Evolutionary conservation across 805 yeast genomes (phyloP).

Genomic region (Starmerella etchellsii): DNA sequence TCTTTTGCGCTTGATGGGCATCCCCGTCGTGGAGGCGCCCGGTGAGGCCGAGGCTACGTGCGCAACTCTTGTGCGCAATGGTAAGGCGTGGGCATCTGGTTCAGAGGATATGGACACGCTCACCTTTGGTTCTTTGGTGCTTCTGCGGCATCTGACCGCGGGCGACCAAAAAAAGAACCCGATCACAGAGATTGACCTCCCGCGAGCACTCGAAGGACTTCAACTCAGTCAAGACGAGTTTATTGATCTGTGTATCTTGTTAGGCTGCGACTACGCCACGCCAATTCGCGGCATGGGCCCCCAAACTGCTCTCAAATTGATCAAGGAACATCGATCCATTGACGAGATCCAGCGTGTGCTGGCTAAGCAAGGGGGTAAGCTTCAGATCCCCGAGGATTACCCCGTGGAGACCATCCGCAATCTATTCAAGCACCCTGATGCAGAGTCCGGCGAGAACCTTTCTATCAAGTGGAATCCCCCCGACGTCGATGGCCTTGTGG

Average conservation of each 20-base stretch:
- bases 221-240: slow-evolving; percentile 63
- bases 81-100: slow-evolving; percentile 93
- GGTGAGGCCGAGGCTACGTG: slow-evolving; percentile 99
- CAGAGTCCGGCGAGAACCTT: slow-evolving; percentile 45
- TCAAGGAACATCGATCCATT: slow-evolving; percentile 69
- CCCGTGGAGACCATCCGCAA: slow-evolving; percentile 80
- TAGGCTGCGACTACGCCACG: slow-evolving; percentile 97
- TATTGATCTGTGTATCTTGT: slow-evolving; percentile 78
- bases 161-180: slow-evolving; percentile 91
- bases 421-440: slow-evolving; percentile 73
- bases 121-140: slow-evolving; percentile 74
- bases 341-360: slow-evolving; percentile 65
- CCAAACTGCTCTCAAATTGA: slow-evolving; percentile 77
- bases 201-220: slow-evolving; percentile 58
- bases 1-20: slow-evolving; percentile 77
- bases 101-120: slow-evolving; percentile 98
- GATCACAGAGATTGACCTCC: slow-evolving; percentile 65
- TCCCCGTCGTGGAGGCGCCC: slow-evolving; percentile 87
- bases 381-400: slow-evolving; percentile 88
- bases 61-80: slow-evolving; percentile 78
- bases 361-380: slow-evolving; percentile 41
- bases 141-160: slow-evolving; percentile 82
- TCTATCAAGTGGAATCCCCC: slow-evolving; percentile 82
- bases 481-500: slow-evolving; percentile 66
- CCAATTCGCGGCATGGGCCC: slow-evolving; percentile 94